phyloP scores from a whole-genome alignment of 371 early-diverging fungal genomes.

The Phascolomyces articulosus region DNA sequence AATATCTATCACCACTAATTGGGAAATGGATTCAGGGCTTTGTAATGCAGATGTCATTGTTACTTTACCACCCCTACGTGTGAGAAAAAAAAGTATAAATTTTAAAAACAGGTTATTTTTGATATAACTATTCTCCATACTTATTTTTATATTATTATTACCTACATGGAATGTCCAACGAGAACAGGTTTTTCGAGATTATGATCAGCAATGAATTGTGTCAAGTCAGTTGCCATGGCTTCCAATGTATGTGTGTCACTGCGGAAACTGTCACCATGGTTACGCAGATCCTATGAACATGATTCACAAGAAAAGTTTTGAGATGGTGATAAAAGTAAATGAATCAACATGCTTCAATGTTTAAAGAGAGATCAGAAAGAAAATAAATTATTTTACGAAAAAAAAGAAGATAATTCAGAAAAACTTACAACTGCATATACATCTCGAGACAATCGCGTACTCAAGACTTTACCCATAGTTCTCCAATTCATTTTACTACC shows the following conservation, averaged over 20 bases:
- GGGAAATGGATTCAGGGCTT: conserved; percentile 54
- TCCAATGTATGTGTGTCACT: conserved; percentile 62
- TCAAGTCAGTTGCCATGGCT: conserved; percentile 81
- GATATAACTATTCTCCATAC: too few relatives aligned
- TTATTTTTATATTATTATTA: background rate
- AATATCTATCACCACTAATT: conserved; percentile 86
- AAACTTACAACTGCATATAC: conserved; percentile 63
- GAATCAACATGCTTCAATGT: too few relatives aligned
- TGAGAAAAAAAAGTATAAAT: too few relatives aligned
- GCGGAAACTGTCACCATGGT: conserved; percentile 93
- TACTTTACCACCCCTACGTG: conserved; percentile 85
- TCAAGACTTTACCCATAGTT: conserved; percentile 75
- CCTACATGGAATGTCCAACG: conserved; percentile 87
- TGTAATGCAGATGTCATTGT: conserved; percentile 80
- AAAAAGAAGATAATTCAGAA: background rate
- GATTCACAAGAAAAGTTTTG: background rate
- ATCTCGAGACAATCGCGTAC: conserved; percentile 58
- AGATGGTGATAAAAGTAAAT: too few relatives aligned
- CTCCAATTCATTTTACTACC: conserved; percentile 95
- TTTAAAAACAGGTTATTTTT: too few relatives aligned
- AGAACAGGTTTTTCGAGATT: conserved; percentile 55
- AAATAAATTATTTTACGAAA: background rate
- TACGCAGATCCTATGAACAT: conserved; percentile 86
- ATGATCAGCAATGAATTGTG: conserved; percentile 60
- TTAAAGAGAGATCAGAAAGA: too few relatives aligned